phyloP scores from a whole-genome alignment of 768 basidiomycete genomes.

The Galerina marginata region DNA sequence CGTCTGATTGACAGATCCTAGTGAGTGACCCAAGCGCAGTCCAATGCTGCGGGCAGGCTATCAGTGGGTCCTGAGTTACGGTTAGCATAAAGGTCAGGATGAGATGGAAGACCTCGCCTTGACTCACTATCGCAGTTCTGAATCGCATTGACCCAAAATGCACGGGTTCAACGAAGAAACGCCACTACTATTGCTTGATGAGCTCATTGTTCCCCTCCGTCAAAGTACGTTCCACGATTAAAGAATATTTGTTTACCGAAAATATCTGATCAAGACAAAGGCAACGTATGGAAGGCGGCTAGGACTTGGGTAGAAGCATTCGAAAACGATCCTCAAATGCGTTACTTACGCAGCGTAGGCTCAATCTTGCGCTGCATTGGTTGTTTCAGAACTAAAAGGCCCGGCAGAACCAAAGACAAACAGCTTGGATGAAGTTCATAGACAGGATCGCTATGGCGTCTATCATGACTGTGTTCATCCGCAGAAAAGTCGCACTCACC shows the following conservation, averaged over 20 bases:
- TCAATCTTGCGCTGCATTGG: neutral
- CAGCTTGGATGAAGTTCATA: constrained; percentile 2
- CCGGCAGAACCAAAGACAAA: constrained; percentile 17
- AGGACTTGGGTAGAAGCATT: constrained; percentile 28
- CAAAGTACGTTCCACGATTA: constrained; percentile 6
- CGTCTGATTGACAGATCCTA: neutral
- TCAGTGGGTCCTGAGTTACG: too few relatives aligned
- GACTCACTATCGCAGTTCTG: neutral
- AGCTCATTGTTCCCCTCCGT: constrained; percentile 16
- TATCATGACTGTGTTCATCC: constrained; percentile 18
- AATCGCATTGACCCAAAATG: neutral
- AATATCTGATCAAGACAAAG: constrained; percentile 7
- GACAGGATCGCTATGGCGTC: constrained; percentile 17
- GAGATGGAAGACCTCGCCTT: neutral
- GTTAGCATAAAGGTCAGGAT: neutral
- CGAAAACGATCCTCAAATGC: constrained; percentile 23
- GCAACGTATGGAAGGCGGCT: constrained; percentile 28
- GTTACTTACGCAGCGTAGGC: constrained; percentile 24
- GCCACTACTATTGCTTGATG: neutral
- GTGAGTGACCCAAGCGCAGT: too few relatives aligned
- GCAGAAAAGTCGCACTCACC: constrained; percentile 24
- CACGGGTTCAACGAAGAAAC: constrained; percentile 13
- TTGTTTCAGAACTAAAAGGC: neutral
- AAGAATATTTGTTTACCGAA: neutral
- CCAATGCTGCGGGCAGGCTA: too few relatives aligned